Evolutionary conservation across 148 eudicot species (phyloP), one percentile per base, ranked within the genome.

Genomic region (Nepenthes mirabilis): DNA sequence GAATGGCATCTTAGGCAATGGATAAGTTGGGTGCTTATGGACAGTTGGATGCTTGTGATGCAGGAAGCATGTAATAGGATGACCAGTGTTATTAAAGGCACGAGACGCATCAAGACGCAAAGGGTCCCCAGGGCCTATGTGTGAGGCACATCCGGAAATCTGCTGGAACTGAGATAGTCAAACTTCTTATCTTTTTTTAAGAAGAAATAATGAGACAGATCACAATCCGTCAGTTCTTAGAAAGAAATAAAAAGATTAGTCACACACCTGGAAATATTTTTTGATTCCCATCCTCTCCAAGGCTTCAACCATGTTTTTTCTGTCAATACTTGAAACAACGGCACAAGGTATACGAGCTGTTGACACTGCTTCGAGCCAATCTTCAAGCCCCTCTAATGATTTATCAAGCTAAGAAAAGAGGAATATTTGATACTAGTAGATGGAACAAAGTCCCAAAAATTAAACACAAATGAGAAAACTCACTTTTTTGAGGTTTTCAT

Each of bases 261-360:
- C 14, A 70, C 23, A 37, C 43, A 91, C 97, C 93, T 85, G 96
- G 63, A 91, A 91, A 74, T 78, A 91, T 63, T 83, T 83, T 69
- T 73, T 80, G 47, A 91, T 82, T 3, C 90, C 86, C 94, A 91
- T 80, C 61, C 88, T 70, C 54, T 83, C 86, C 59, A 91, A 72
- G 37, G 79, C 66, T 54, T 85, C 86, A 63, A 85, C 75, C 94
- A 91, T 78, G 64, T 62, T 72, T 70, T 66, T 88, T 53, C 94
- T 80, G 63, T 77, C 86, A 63, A 91, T 80, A 79, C 88, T 83
- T 57, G 98, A 91, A 68, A 88, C 98, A 75, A 91, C 77, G 51
- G 98, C 98, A 71, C 98, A 91, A 53, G 98, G 98, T 60, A 88
- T 85, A 56, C 82, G 85, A 34, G 94, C 91, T 57, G 84, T 85